Conservation (phyloP, 2,329 filamentous ascomycete species). For the Arachnopeziza araneosa region DNA sequence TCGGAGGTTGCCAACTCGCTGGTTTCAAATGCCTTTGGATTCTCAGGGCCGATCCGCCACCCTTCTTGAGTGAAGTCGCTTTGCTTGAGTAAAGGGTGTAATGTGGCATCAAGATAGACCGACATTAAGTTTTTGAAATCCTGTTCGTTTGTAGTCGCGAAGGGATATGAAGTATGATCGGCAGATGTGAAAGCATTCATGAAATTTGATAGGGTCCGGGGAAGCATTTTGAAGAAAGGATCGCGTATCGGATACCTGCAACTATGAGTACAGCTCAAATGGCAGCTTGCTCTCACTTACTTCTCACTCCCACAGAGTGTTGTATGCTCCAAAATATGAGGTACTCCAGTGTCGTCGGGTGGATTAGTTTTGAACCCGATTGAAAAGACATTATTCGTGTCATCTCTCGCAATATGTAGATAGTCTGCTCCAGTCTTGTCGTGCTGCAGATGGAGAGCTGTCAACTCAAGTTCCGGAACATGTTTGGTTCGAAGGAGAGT, state of each 20-base stretch:
- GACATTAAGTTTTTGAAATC: slow-evolving; percentile 96
- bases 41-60: slow-evolving; percentile 92
- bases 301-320: slow-evolving; percentile 94
- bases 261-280: slow-evolving; percentile 26
- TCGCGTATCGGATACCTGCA: slow-evolving; percentile 89
- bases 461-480: slow-evolving; percentile 89
- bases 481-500: slow-evolving; percentile 84
- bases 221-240: slow-evolving; percentile 99
- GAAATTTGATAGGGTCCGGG: slow-evolving; percentile 95
- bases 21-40: slow-evolving; percentile 47
- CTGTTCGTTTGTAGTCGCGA: slow-evolving; percentile 91
- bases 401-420: slow-evolving; percentile 87
- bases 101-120: slow-evolving; percentile 91
- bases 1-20: slow-evolving; percentile 40
- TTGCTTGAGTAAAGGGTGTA: slow-evolving; percentile 82
- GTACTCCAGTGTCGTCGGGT: slow-evolving; percentile 90
- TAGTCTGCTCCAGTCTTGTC: slow-evolving; percentile 96
- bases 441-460: slow-evolving; percentile 83
- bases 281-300: slow-evolving; percentile 40
- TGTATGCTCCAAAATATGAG: slow-evolving; percentile 96
- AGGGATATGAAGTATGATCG: slow-evolving; percentile 96
- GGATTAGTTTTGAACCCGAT: slow-evolving; percentile 99
- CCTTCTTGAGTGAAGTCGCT: slow-evolving; percentile 95
- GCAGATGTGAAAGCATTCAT: slow-evolving; percentile 99
- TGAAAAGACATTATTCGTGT: slow-evolving; percentile 98